Conservation (phyloP, 768 basidiomycete species). For the Dioszegia hungarica region DNA sequence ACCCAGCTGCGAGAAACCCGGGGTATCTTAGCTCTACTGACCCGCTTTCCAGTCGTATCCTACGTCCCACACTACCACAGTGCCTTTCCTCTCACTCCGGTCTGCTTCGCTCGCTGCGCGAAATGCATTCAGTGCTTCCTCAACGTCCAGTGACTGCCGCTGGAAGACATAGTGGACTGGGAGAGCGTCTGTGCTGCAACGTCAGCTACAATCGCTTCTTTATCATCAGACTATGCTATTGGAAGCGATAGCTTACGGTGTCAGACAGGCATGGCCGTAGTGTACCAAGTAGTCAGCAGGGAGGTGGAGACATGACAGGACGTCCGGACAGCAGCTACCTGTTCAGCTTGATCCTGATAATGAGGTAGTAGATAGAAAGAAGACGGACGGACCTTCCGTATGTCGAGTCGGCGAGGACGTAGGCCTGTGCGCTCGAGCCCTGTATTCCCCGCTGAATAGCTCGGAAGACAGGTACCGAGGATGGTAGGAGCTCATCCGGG, state of each 20-base stretch:
- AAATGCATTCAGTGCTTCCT: slow-evolving; percentile 32
- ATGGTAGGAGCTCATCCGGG: slow-evolving; percentile 82
- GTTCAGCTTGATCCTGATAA: not conserved
- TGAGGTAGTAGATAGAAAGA: no score
- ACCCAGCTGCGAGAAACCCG: not conserved
- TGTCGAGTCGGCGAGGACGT: slow-evolving; percentile 94
- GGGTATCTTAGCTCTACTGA: slow-evolving; percentile 33
- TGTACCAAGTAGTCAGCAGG: slow-evolving; percentile 88
- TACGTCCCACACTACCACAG: slow-evolving; percentile 71
- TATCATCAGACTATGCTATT: no score
- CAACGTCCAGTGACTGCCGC: slow-evolving; percentile 61
- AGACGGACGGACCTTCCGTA: slow-evolving; percentile 76
- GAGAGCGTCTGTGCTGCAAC: slow-evolving; percentile 5
- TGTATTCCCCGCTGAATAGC: slow-evolving; percentile 55
- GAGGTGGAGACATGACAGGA: slow-evolving; percentile 89
- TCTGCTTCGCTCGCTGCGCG: slow-evolving; percentile 13
- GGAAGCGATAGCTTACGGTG: no score
- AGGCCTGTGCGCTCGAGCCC: slow-evolving; percentile 58
- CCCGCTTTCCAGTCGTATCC: slow-evolving; percentile 67
- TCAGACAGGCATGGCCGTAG: slow-evolving; percentile 94
- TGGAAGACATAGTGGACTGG: slow-evolving; percentile 79
- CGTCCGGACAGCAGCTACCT: slow-evolving; percentile 87
- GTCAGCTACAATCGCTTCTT: no score
- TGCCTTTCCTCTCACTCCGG: slow-evolving; percentile 32
- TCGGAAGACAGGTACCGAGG: slow-evolving; percentile 78